Base-by-base conservation (phyloP, 805 yeast genomes). In the Pichia thaimueangensis region DNA sequence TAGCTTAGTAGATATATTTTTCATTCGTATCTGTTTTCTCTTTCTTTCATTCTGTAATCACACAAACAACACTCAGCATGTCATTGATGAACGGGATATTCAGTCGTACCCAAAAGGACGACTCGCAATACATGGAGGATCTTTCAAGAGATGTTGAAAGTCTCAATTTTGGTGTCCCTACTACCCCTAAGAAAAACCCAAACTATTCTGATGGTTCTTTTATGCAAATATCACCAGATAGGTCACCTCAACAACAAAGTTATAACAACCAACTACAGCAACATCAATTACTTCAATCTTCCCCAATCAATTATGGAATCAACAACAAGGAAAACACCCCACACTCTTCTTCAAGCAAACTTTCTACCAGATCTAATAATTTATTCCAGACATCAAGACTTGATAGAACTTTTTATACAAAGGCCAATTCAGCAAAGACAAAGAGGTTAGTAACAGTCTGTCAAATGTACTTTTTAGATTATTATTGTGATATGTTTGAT, bases 401-500 rank as follows among this genome's bases (percentile, higher is more conserved):
- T 17, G 56, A 49, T 23, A 52, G 60, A 29, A 83, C 78, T 22
- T 79, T 80, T 52, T 68, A 71, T 47, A 56, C 62, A 42, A 76
- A 75, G 56, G 83, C 89, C 6, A 73, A 77, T 45, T 73, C 77
- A 35, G 80, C 84, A 39, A 86, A 86, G 56, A 86, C 94, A 1
- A 83, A 82, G 57, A 71, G 98, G 47, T 67, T 86, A 46, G 95
- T 89, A 8, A 83, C 88, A 38, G 97, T 93, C 22, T 84, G 96
- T 31, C 96, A 91, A 59, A 76, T 88, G 78, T 94, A 83, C 64
- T 93, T 93, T 56, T 70, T 93, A 45, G 98, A 93, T 62, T 87
- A 89, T 63, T 93, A 93, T 62, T 91, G 96, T 65, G 98, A 93
- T 62, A 80, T 85, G 78, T 83, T 93, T 64, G 96, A 87, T 59